A percentile compares a stretch with the other conserved stretches of the same genome.
phyloP scores from a whole-genome alignment of 768 basidiomycete genomes.

The Auricularia sp. region DNA sequence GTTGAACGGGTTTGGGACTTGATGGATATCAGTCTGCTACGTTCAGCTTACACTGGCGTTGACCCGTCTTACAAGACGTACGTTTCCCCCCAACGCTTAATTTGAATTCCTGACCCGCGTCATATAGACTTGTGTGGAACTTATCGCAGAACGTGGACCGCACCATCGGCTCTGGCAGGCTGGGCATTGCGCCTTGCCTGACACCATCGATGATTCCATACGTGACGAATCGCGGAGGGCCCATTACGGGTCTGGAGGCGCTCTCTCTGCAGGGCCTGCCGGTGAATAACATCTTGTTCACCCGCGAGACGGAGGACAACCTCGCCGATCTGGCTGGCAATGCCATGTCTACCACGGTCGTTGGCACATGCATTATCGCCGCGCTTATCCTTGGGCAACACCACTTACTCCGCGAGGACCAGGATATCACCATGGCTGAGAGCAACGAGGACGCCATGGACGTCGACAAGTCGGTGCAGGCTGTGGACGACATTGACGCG shows the following conservation, averaged over 20 bases:
- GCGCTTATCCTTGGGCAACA: conserved; percentile 61
- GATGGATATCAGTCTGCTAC: conserved; percentile 83
- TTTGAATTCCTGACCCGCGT: conserved; percentile 4
- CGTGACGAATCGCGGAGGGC: conserved; percentile 90
- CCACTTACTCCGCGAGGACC: conserved; percentile 55
- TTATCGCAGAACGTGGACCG: conserved; percentile 94
- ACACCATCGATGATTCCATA: conserved; percentile 97
- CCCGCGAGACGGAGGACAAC: conserved; percentile 88
- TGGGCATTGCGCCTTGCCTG: conserved; percentile 85
- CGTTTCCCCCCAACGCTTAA: conserved; percentile 17
- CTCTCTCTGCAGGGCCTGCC: conserved; percentile 91
- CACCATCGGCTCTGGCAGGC: conserved; percentile 66
- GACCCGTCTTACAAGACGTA: conserved; percentile 88
- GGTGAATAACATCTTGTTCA: conserved; percentile 81
- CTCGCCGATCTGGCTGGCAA: conserved; percentile 92
- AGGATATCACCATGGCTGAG: conserved; percentile 48
- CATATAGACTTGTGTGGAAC: conserved; percentile 78
- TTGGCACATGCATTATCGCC: conserved; percentile 79
- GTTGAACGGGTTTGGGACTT: conserved; percentile 94
- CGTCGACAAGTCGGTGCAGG: conserved; percentile 27
- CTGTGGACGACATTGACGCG: conserved; percentile 26
- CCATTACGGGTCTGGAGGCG: conserved; percentile 89
- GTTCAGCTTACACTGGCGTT: conserved; percentile 67
- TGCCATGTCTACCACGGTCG: conserved; percentile 96
- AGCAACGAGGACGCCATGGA: conserved; percentile 34